Evolutionary conservation across 1,284 basidiomycete genomes (phyloP), one percentile per base, ranked within the genome.

Genomic region (Naganishia sp.): DNA sequence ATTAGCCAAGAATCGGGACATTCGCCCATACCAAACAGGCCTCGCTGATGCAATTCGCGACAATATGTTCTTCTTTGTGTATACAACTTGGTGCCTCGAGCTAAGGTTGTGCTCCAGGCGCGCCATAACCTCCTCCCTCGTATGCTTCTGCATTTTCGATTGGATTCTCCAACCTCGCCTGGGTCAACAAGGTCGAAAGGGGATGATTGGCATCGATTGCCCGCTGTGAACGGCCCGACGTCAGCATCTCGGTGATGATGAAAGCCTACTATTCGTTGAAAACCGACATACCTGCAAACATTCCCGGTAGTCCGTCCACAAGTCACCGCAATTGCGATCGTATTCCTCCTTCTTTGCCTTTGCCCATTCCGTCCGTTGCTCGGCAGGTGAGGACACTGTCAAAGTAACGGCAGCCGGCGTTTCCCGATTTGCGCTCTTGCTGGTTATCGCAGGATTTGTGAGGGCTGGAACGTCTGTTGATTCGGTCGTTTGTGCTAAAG

Each of bases 111-210:
- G 67, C 64, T 21, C 58, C 67, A 7, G 67, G 63, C 23, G 67
- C 67, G 15, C 67, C 67, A 23, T 49, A 68, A 31, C 67, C 67
- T 28, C 67, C 67, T 15, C 52, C 53, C 15, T 63, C 64, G 17
- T 66, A 60, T 2, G 50, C 52, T 43, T 54, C 64, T 25, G 67
- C 67, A 21, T 62, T 65, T 21, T 73, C 68, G 35, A 93, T 79
- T 0, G 91, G 90, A 73, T 92, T 90, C 69, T 94, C 91, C 67
- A 86, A 83, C 66, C 90, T 83, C 4, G 93, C 91, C 76, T 91
- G 88, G 53, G 87, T 83, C 7, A 96, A 83, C 58, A 95, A 80
- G 2, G 84, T 83, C 25, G 88, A 87, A 23, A 96, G 82, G 6
- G 72, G 76, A 53, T 88, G 87, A 72, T 89, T 90, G 25, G 88